Conservation (phyloP, 2,329 filamentous ascomycete genomes). For the Arthrobotrys conoides region DNA sequence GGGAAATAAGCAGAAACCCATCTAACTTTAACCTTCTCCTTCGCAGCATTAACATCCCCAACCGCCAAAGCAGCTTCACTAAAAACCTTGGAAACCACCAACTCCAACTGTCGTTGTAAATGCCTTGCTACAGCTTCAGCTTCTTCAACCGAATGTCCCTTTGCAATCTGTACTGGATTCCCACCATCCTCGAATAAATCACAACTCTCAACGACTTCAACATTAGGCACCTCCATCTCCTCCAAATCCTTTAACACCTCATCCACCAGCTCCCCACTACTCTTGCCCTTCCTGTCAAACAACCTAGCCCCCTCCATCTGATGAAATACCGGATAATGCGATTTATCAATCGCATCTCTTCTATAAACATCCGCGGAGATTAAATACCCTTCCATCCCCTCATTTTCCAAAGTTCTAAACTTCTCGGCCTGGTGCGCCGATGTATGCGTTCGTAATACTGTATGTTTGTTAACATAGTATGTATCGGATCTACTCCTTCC, state of each 20-base stretch:
- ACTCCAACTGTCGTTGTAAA: slow-evolving; percentile 88
- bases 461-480: slow-evolving; percentile 90
- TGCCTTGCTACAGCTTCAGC: slow-evolving; percentile 86
- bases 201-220: slow-evolving; percentile 86
- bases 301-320: slow-evolving; percentile 97
- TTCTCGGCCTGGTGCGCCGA: slow-evolving; percentile 91
- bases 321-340: slow-evolving; percentile 96
- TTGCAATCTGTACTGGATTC: slow-evolving; percentile 82
- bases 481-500: slow-evolving; percentile 91
- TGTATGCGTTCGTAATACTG: slow-evolving; percentile 91
- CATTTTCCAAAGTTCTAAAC: slow-evolving; percentile 79
- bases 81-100: slow-evolving; percentile 92
- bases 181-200: slow-evolving; percentile 81
- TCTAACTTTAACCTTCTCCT: slow-evolving; percentile 83
- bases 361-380: slow-evolving; percentile 96
- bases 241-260: slow-evolving; percentile 73
- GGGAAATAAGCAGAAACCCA: slow-evolving; percentile 99
- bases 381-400: slow-evolving; percentile 78
- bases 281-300: slow-evolving; percentile 81
- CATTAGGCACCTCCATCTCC: slow-evolving; percentile 78
- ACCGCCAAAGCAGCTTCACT: slow-evolving; percentile 74
- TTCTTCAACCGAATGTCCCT: slow-evolving; percentile 80
- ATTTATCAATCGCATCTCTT: slow-evolving; percentile 92
- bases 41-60: slow-evolving; percentile 73
- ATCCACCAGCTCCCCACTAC: slow-evolving; percentile 73